A percentile compares a stretch with the other conserved stretches of the same genome.
Evolutionary conservation across 202 grass and related monocot species (phyloP).

Genomic region (Setaria viridis): DNA sequence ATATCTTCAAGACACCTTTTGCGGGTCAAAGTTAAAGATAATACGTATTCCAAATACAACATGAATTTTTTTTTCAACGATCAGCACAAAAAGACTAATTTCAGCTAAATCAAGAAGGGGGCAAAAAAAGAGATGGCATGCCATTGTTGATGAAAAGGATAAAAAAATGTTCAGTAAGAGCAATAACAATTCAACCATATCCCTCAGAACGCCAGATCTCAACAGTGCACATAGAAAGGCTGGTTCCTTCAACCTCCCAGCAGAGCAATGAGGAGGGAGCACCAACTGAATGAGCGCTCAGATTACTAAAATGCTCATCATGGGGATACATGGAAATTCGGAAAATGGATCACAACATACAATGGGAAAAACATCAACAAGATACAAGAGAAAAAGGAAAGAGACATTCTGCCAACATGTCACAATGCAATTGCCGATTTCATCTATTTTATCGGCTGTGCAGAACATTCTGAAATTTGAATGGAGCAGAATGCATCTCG

Average conservation of each 20-base stretch:
- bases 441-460: background rate
- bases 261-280: constrained; percentile 56
- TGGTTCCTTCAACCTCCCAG: constrained; percentile 73
- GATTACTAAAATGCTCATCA: constrained; percentile 95
- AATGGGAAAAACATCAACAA: background rate
- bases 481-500: background rate
- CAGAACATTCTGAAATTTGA: background rate
- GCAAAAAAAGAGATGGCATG: background rate
- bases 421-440: background rate
- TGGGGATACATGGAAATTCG: constrained; percentile 25
- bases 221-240: constrained; percentile 44
- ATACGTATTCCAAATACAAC: background rate
- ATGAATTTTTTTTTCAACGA: background rate
- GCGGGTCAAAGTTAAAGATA: no score
- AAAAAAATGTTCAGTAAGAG: constrained; percentile 4
- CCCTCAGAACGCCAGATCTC: constrained; percentile 79
- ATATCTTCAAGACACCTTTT: no score
- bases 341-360: constrained; percentile 1
- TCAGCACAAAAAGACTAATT: background rate
- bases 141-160: background rate
- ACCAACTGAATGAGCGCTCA: constrained; percentile 54
- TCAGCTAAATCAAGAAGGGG: background rate
- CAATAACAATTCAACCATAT: constrained; percentile 38
- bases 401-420: background rate
- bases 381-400: background rate